Percentiles rank a stretch among this genome's conserved stretches.
Conservation (phyloP, 148 eudicot species). For the Selenicereus undatus region DNA sequence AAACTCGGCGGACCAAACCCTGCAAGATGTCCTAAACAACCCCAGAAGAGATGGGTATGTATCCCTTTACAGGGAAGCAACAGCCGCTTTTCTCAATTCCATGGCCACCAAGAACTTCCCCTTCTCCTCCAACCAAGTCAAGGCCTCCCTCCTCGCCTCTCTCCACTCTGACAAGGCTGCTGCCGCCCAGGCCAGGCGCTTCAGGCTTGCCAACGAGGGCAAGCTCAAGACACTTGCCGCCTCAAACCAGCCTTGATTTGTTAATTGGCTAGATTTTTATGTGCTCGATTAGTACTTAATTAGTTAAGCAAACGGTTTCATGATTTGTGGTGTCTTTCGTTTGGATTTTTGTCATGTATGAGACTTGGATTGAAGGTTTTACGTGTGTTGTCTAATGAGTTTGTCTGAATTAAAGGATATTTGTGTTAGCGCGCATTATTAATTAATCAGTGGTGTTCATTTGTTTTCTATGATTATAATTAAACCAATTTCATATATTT, state of each 20-base stretch:
- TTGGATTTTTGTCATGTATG: background rate
- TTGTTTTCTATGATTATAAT: too few relatives aligned
- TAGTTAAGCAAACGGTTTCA: background rate
- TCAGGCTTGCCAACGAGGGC: slow-evolving; percentile 86
- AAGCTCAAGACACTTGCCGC: slow-evolving; percentile 18
- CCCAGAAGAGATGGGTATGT: slow-evolving; percentile 55
- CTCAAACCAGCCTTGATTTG: background rate
- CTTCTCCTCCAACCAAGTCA: slow-evolving; percentile 63
- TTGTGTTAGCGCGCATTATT: background rate
- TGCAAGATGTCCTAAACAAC: slow-evolving; percentile 60
- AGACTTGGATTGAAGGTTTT: background rate
- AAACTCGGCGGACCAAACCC: slow-evolving; percentile 34
- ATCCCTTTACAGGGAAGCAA: slow-evolving; percentile 80
- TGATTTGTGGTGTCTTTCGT: background rate
- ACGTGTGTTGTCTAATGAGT: background rate
- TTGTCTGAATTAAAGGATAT: background rate
- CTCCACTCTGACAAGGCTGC: slow-evolving; percentile 64
- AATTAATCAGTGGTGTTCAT: background rate
- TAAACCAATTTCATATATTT: too few relatives aligned
- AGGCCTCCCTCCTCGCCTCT: slow-evolving; percentile 45
- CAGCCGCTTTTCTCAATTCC: slow-evolving; percentile 83
- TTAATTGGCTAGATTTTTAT: background rate
- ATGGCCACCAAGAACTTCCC: slow-evolving; percentile 56
- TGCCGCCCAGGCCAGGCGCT: slow-evolving; percentile 62
- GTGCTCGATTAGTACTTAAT: background rate